These are phyloP conservation scores for Neurospora sp. DNA, from an alignment of 495 filamentous ascomycete species.

Conservation along the genomic window DNA sequence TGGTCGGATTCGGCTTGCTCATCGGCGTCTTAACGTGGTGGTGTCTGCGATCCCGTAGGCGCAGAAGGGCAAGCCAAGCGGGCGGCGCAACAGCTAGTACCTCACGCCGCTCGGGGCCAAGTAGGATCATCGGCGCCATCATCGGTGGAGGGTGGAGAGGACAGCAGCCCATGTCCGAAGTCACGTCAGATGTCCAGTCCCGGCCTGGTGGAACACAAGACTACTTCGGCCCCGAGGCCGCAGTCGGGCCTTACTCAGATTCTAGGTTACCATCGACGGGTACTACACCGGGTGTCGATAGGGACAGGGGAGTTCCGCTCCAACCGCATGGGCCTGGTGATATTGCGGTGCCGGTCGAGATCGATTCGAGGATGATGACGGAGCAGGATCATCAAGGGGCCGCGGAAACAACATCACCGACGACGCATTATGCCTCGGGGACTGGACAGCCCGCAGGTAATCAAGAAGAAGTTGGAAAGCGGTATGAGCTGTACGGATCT, in stretches of 20 bases:
- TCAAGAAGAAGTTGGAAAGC: background rate
- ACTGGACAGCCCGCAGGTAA: background rate
- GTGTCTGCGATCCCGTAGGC: constrained; percentile 17
- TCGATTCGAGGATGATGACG: constrained; percentile 14
- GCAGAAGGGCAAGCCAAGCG: constrained; percentile 12
- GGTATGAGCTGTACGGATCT: constrained; percentile 21
- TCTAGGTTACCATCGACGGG: constrained; percentile 5
- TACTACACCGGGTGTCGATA: constrained; percentile 9
- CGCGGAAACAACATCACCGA: constrained; percentile 17
- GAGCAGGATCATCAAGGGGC: constrained; percentile 14
- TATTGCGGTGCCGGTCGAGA: constrained; percentile 26
- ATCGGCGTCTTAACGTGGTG: constrained; percentile 29
- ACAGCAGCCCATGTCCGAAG: constrained; percentile 16
- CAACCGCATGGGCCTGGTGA: constrained; percentile 21
- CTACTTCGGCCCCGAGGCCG: constrained; percentile 26
- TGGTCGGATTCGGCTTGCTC: constrained; percentile 24
- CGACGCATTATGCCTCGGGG: constrained; percentile 17
- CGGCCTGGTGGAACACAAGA: constrained; percentile 16
- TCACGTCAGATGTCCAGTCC: constrained; percentile 15
- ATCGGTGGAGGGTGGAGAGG: constrained; percentile 6
- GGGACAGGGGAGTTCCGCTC: constrained; percentile 13
- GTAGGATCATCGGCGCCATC: constrained; percentile 1
- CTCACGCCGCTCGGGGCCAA: background rate
- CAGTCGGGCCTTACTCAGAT: constrained; percentile 26
- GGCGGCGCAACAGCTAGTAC: background rate